phyloP scores from a whole-genome alignment of 148 eudicot genomes.

The Arbutus unedo region DNA sequence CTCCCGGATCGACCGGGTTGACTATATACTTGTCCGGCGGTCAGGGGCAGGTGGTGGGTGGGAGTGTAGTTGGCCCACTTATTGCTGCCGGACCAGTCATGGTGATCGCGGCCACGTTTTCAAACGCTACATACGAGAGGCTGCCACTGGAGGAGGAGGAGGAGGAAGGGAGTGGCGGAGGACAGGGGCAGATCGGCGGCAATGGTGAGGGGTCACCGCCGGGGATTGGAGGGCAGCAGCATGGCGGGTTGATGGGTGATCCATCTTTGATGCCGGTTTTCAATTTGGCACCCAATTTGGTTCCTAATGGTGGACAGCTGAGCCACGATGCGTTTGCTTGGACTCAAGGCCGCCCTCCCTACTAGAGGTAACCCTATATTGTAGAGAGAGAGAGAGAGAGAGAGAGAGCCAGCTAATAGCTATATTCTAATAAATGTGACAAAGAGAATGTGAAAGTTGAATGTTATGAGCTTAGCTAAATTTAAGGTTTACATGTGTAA shows the following conservation, averaged over 20 bases:
- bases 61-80: constrained; percentile 50
- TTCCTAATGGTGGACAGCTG: constrained; percentile 33
- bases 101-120: constrained; percentile 62
- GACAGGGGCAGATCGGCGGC: constrained; percentile 17
- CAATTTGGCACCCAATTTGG: constrained; percentile 27
- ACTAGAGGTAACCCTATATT: constrained; percentile 21
- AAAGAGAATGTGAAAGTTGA: background rate
- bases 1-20: constrained; percentile 52
- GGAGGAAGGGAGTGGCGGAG: constrained; percentile 30
- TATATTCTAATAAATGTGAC: background rate
- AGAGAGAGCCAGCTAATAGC: background rate
- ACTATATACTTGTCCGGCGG: constrained; percentile 56
- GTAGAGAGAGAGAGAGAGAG: background rate
- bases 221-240: constrained; percentile 20
- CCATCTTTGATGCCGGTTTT: constrained; percentile 26
- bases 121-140: constrained; percentile 62
- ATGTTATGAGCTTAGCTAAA: background rate
- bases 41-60: constrained; percentile 61
- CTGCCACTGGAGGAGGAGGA: constrained; percentile 57
- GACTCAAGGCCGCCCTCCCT: constrained; percentile 34
- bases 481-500: constrained; percentile 10
- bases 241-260: constrained; percentile 19
- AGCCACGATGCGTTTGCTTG: constrained; percentile 41
- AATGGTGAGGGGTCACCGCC: constrained; percentile 29
- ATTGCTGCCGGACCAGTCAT: constrained; percentile 60